Base-by-base conservation (phyloP, 2,329 filamentous ascomycete genomes). In the Monilinia vaccinii-corymbosi region DNA sequence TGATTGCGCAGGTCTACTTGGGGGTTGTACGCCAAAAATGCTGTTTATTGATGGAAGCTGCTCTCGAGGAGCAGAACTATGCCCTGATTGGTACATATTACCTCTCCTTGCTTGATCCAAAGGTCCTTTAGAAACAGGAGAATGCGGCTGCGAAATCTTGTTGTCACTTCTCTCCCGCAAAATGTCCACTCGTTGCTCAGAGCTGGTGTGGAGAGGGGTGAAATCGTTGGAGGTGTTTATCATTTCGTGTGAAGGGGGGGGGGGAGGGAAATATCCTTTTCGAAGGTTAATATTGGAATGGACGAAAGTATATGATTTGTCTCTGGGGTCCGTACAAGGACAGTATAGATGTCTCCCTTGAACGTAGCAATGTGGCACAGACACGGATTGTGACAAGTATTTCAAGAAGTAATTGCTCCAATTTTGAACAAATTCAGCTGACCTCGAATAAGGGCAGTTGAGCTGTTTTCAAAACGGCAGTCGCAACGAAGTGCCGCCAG, bases 31-130 rank as follows among this genome's bases (percentile, higher is more conserved):
- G 28, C 62, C 67, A 66, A 72, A 71, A 9, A 73, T 50, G 61
- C 70, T 72, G 56, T 68, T 73, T 46, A 73, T 56, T 16, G 71
- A 66, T 47, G 71, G 71, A 4, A 73, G 63, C 31, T 67, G 66
- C 63, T 72, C 70, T 65, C 70, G 64, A 31, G 63, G 56, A 42
- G 46, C 36, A 8, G 52, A 46, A 38, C 69, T 63, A 58, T 63
- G 64, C 9, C 55, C 62, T 48, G 56, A 60, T 47, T 63, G 63
- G 63, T 69, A 68, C 63, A 69, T 66, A 6, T 69, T 63, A 61
- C 52, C 65, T 45, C 44, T 52, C 60, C 63, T 65, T n/a, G 56
- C 42, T 52, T 60, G 60, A 10, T 58, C 57, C 58, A 58, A 42
- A 48, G 8, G 32, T 21, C 14, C 48, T 59, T 53, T 66, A 38